Conservation (phyloP, 2,329 filamentous ascomycete genomes). For the Myriangium duriaei region DNA sequence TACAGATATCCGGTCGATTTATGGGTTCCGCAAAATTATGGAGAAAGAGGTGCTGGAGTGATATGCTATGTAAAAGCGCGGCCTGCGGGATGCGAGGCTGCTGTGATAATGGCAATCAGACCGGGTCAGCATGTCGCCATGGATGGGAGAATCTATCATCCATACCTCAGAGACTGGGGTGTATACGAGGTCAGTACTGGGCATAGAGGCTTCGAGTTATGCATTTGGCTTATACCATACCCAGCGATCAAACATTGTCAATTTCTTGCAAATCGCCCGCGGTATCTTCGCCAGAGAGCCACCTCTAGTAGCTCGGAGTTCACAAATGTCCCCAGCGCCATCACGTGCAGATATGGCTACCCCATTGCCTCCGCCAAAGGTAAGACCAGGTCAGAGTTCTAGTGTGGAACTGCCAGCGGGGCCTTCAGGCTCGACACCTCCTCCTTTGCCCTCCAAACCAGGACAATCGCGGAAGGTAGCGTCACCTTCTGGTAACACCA, state of each 20-base stretch:
- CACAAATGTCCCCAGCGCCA: conserved; percentile 56
- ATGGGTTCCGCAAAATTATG: conserved; percentile 84
- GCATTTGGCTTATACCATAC: conserved; percentile 46
- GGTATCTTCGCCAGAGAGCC: conserved; percentile 92
- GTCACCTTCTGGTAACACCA: not conserved
- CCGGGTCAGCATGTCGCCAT: conserved; percentile 91
- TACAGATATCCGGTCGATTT: conserved; percentile 86
- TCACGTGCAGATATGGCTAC: conserved; percentile 37
- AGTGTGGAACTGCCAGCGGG: conserved; percentile 11
- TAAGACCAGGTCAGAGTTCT: conserved; percentile 16
- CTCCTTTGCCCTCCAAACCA: conserved; percentile 43
- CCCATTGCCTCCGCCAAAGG: conserved; percentile 25
- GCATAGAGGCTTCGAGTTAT: not conserved
- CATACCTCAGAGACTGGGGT: conserved; percentile 85
- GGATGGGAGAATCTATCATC: conserved; percentile 89
- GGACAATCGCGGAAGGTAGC: conserved; percentile 22
- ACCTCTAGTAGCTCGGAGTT: conserved; percentile 66
- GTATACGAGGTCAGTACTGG: conserved; percentile 20
- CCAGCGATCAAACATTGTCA: conserved; percentile 68
- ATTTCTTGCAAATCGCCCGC: conserved; percentile 69
- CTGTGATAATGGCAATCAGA: conserved; percentile 58
- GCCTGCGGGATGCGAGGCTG: conserved; percentile 37
- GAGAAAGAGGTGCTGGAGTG: conserved; percentile 60
- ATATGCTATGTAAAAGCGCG: conserved; percentile 82
- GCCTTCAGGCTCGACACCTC: conserved; percentile 21